Percentiles rank a stretch among this genome's conserved stretches.
These are phyloP conservation scores for Candida awuae DNA, from an alignment of 805 yeast genomes.

Conservation along the genomic window DNA sequence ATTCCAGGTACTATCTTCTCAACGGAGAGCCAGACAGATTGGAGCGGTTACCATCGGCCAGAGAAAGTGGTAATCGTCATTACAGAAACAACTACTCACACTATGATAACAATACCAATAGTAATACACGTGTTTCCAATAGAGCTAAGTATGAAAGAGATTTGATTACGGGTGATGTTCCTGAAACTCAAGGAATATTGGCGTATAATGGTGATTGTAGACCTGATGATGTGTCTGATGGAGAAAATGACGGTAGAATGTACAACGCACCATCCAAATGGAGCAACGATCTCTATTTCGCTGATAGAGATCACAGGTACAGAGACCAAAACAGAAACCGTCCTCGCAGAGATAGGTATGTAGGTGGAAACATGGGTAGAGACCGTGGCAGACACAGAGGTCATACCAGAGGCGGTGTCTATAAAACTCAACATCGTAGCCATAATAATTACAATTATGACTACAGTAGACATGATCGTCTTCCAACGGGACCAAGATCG, in stretches of 20 bases:
- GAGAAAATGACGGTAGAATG: not conserved
- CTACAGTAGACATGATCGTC: not conserved
- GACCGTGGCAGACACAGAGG: not conserved
- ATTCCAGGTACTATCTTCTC: conserved; percentile 55
- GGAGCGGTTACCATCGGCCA: conserved; percentile 23
- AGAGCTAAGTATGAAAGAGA: conserved; percentile 18
- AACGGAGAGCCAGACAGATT: conserved; percentile 60
- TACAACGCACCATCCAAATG: not conserved
- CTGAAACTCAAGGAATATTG: conserved; percentile 32
- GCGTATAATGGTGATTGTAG: conserved; percentile 26
- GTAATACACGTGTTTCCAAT: conserved; percentile 10
- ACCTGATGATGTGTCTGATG: conserved; percentile 17
- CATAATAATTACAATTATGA: too few relatives aligned
- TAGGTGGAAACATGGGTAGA: not conserved
- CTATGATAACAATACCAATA: too few relatives aligned
- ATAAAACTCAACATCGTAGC: not conserved
- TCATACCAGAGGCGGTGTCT: not conserved
- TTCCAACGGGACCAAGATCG: not conserved
- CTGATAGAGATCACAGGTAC: not conserved
- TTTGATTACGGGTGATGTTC: conserved; percentile 29
- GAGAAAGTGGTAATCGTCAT: too few relatives aligned
- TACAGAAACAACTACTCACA: too few relatives aligned
- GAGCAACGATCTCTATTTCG: not conserved
- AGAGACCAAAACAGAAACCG: not conserved
- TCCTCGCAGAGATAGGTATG: not conserved